Percentiles rank a stretch among this genome's conserved stretches.
Evolutionary conservation across 179 eudicot species (phyloP).

Genomic region (Silene noctiflora): DNA sequence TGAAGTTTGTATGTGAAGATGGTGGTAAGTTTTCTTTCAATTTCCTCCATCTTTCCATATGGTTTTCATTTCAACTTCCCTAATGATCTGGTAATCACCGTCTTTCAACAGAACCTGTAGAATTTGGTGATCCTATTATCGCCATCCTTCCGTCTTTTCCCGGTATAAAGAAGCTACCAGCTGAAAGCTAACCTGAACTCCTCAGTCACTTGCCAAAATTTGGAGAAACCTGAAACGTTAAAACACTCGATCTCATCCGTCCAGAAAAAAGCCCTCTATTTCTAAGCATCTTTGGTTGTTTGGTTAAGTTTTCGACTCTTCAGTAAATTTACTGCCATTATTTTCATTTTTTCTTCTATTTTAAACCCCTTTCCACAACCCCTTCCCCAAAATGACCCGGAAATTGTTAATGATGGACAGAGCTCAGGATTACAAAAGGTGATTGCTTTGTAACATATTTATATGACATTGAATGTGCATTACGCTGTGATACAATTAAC

Average conservation of each 20-base stretch:
- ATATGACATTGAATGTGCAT: neutral
- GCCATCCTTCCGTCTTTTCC: constrained; percentile 92
- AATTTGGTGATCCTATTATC: constrained; percentile 81
- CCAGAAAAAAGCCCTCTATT: neutral
- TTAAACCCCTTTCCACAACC: neutral
- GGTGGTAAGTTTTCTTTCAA: constrained; percentile 54
- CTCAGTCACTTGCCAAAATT: neutral
- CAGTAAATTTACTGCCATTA: neutral
- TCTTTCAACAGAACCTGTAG: constrained; percentile 72
- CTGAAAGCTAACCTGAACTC: neutral
- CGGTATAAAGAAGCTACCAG: constrained; percentile 64
- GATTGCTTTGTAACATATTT: neutral
- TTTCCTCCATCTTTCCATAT: neutral
- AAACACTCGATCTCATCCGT: neutral
- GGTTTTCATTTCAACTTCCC: neutral
- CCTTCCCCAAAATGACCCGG: neutral
- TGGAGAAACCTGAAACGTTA: constrained; percentile 6
- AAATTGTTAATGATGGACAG: neutral
- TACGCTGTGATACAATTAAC: neutral
- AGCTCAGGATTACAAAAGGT: constrained; percentile 1
- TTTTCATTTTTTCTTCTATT: neutral
- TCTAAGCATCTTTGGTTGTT: neutral
- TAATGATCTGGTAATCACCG: constrained; percentile 8
- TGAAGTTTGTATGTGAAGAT: constrained; percentile 64
- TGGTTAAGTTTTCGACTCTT: neutral